phyloP scores from a whole-genome alignment of 2,329 filamentous ascomycete species.

The Xenoacremonium recifei region DNA sequence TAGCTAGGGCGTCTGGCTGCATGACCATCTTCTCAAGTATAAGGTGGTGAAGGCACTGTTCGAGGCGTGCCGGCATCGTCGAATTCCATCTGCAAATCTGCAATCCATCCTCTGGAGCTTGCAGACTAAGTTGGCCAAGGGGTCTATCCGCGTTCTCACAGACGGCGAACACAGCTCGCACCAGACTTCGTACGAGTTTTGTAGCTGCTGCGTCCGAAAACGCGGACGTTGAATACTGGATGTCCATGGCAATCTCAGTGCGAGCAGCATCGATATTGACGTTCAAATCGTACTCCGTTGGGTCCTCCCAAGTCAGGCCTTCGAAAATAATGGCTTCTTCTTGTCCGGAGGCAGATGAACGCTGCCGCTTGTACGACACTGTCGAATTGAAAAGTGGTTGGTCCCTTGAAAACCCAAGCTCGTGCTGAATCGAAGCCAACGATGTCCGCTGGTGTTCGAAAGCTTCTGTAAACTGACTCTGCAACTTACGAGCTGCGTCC shows the following conservation, averaged over 20 bases:
- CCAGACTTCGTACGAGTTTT: background rate
- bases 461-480: background rate
- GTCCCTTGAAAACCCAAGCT: background rate
- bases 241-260: background rate
- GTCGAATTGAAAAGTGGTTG: background rate
- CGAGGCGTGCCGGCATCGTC: background rate
- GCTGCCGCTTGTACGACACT: background rate
- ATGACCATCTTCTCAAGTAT: conserved; percentile 4
- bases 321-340: conserved; percentile 16
- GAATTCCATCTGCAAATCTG: background rate
- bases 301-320: conserved; percentile 1
- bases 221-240: background rate
- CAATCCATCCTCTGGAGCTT: background rate
- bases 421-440: background rate
- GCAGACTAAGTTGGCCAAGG: background rate
- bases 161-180: background rate
- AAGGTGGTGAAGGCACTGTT: background rate
- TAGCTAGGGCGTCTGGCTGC: conserved; percentile 33
- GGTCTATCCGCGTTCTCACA: background rate
- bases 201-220: background rate
- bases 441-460: conserved; percentile 1
- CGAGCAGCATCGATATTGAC: background rate
- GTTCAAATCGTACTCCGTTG: background rate
- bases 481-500: background rate
- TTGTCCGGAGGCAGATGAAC: background rate